A percentile compares a stretch with the other conserved stretches of the same genome.
Evolutionary conservation across 495 filamentous ascomycete genomes (phyloP).

Genomic region (Lasiosphaeria hispida): DNA sequence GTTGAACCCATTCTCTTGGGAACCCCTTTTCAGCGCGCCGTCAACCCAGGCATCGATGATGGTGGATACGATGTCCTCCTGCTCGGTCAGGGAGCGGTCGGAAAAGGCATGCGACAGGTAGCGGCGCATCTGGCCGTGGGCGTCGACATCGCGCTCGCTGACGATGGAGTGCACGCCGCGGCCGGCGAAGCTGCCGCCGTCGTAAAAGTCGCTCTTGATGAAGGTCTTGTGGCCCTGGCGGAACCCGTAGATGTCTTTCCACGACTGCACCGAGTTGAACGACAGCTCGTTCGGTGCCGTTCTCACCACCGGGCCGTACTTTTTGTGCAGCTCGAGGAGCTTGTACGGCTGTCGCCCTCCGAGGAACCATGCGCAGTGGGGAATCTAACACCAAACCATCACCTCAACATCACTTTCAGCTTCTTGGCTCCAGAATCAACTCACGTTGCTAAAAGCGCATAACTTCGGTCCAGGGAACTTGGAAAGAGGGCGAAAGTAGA

Average conservation of each 20-base stretch:
- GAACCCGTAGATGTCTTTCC: slow-evolving; percentile 58
- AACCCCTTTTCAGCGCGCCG: too few species aligned
- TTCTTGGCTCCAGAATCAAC: too few species aligned
- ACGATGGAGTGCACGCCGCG: slow-evolving; percentile 12
- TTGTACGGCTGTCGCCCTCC: too few species aligned
- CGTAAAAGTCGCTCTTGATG: slow-evolving; percentile 33
- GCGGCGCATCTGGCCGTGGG: slow-evolving; percentile 40
- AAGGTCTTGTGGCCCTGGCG: slow-evolving; percentile 28
- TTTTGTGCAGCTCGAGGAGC: too few species aligned
- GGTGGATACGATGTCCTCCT: slow-evolving; percentile 31
- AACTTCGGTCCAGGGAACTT: too few species aligned
- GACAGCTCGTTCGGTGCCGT: slow-evolving; percentile 53
- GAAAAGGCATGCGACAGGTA: slow-evolving; percentile 50
- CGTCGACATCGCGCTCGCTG: slow-evolving; percentile 22
- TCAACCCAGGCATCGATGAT: slow-evolving; percentile 36
- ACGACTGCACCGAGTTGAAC: slow-evolving; percentile 50
- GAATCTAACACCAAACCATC: too few species aligned
- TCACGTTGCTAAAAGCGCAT: too few species aligned
- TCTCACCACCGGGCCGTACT: slow-evolving; percentile 54
- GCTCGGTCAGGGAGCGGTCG: slow-evolving; percentile 35
- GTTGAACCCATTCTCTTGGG: slow-evolving; percentile 24
- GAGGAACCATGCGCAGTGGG: too few species aligned
- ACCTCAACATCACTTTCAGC: too few species aligned
- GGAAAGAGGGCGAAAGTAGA: too few species aligned
- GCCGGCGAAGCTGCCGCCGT: not conserved